Evolutionary conservation across 768 basidiomycete genomes (phyloP), one percentile per base, ranked within the genome.

Genomic region (Phaffia australis): DNA sequence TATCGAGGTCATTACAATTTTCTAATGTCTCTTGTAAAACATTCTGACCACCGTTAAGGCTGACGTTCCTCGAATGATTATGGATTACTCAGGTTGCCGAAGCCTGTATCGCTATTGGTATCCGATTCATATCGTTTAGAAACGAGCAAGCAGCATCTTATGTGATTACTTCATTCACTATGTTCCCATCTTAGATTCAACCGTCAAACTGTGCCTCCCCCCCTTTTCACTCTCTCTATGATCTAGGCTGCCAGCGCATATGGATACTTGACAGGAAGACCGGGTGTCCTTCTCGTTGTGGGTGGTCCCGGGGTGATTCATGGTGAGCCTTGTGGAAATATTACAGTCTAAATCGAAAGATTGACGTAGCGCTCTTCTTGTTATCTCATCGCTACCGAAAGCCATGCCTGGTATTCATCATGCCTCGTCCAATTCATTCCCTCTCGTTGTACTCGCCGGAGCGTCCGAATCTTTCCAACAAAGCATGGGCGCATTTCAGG

Each of bases 111-210:
- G 69, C 69, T 56, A 56, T 58, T 49, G 71, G 71, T 1, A 60
- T 71, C 42, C 69, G 69, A 11, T 71, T 71, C 56, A 65, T 71
- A 23, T 66, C 59, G 3, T 71, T 69, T 56, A 51, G 71, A 23
- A 71, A 71, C 49, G 71, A 71, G 47, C 71, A 71, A 57, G 61
- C 66, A n/a, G 71, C 69, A 19, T 66, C 69, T 42, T 71, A 71
- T 68, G 71, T 71, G 48, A 61, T 65, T 62, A 25, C n/a, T 18
- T 55, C 47, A 8, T 49, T 35, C n/a, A 0, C n/a, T 50, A 29
- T 15, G n/a, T 27, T 51, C 15, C 48, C 51, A 6, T 51, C 1
- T 30, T 9, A 25, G 35, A 3, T 15, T 29, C 50, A 51, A 29
- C 29, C 11, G 25, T n/a, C 11, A 27, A 25, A n/a, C 51, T 21